phyloP scores from a whole-genome alignment of 139 green algal species.

The Asterochloris erici region DNA sequence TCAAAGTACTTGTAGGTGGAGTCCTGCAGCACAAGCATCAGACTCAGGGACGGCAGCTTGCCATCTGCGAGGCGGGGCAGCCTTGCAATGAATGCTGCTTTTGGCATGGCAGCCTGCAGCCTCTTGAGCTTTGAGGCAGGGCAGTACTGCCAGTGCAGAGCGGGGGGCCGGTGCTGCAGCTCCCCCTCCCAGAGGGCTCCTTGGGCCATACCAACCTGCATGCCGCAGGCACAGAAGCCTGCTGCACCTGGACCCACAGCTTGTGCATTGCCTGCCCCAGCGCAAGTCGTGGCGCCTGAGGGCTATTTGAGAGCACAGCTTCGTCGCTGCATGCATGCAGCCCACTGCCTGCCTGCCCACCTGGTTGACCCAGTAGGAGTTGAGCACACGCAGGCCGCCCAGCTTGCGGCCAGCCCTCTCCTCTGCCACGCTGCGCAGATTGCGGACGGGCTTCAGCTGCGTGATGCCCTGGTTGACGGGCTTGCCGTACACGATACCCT shows the following conservation, averaged over 20 bases:
- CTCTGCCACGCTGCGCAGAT: slow-evolving; percentile 91
- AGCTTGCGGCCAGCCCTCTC: slow-evolving; percentile 93
- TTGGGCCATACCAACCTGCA: not conserved
- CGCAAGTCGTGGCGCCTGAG: not conserved
- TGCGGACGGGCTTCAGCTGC: slow-evolving; percentile 94
- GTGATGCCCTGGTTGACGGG: slow-evolving; percentile 95
- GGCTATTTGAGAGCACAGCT: not conserved
- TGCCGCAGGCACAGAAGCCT: not conserved
- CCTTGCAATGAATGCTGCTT: no score
- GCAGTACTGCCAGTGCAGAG: no score
- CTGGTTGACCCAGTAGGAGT: slow-evolving; percentile 99
- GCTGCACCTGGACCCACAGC: no score
- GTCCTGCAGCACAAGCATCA: slow-evolving; percentile 67
- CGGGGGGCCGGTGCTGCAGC: not conserved
- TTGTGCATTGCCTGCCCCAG: not conserved
- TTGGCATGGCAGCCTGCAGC: no score
- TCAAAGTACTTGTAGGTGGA: slow-evolving; percentile 99
- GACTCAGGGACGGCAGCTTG: not conserved
- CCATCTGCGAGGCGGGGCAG: no score
- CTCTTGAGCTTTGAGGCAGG: no score
- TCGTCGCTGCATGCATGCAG: not conserved
- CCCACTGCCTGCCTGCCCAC: slow-evolving; percentile 31
- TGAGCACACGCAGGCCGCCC: slow-evolving; percentile 94
- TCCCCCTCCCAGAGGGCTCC: not conserved
- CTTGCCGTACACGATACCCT: slow-evolving; percentile 98